Evolutionary conservation across 2,329 filamentous ascomycete genomes (phyloP).

Genomic region (Paecilomyces niveus): DNA sequence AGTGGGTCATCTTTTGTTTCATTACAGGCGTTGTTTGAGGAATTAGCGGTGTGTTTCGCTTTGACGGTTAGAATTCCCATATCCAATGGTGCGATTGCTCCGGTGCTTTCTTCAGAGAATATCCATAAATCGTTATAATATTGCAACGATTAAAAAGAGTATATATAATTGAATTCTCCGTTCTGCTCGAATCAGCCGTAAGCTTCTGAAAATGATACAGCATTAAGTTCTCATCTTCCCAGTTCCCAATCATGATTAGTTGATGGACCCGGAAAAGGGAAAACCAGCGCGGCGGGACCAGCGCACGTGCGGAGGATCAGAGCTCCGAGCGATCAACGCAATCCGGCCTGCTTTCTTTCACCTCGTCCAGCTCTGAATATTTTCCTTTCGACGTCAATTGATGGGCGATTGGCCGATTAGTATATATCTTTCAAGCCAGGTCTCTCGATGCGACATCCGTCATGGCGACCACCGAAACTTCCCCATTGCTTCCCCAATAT

Average conservation of each 20-base stretch:
- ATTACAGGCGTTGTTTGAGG: not conserved
- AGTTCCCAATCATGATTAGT: not conserved
- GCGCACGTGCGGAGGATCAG: conserved; percentile 16
- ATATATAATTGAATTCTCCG: not conserved
- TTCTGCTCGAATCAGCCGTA: not conserved
- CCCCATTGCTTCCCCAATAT: conserved; percentile 35
- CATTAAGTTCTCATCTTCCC: not conserved
- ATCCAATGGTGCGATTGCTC: not conserved
- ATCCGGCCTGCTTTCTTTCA: not conserved
- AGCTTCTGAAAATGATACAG: not conserved
- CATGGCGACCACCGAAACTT: conserved; percentile 35
- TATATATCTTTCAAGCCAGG: not conserved
- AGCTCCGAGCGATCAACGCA: conserved; percentile 4
- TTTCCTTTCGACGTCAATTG: not conserved
- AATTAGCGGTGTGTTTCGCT: not conserved
- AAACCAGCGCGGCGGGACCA: conserved; percentile 1
- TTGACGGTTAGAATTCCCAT: not conserved
- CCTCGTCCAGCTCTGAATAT: not conserved
- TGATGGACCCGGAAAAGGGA: not conserved
- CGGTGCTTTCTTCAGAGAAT: not conserved
- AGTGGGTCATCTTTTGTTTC: not conserved
- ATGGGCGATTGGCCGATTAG: not conserved
- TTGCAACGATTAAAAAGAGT: not conserved
- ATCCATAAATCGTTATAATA: not conserved
- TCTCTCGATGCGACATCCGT: conserved; percentile 3